Conservation (phyloP, 257 asterid genomes). For the Primulina eburnea region DNA sequence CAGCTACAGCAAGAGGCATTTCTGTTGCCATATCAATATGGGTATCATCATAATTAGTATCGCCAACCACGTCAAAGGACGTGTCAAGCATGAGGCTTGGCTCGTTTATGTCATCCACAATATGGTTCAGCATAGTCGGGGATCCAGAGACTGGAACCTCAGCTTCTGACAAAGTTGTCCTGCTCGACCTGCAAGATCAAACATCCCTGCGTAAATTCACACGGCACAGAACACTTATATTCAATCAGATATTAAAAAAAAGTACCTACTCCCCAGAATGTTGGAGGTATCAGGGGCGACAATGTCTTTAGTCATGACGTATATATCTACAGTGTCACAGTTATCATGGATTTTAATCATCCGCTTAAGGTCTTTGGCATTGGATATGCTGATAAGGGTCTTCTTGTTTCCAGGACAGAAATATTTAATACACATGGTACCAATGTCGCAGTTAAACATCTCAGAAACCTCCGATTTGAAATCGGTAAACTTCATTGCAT, state of each 20-base stretch:
- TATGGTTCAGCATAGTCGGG: constrained; percentile 48
- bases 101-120: constrained; percentile 62
- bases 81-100: constrained; percentile 55
- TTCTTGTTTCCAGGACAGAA: constrained; percentile 93
- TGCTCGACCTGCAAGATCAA: constrained; percentile 78
- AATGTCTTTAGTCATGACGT: constrained; percentile 67
- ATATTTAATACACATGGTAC: constrained; percentile 63
- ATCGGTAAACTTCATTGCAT: constrained; percentile 65
- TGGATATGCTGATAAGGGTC: constrained; percentile 86
- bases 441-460: constrained; percentile 69
- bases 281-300: constrained; percentile 70
- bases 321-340: constrained; percentile 71
- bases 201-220: constrained; percentile 29
- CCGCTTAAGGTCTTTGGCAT: constrained; percentile 85
- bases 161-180: constrained; percentile 83
- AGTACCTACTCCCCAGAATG: constrained; percentile 96
- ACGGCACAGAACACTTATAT: constrained; percentile 21
- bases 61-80: constrained; percentile 71
- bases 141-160: constrained; percentile 59
- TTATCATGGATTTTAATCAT: constrained; percentile 78
- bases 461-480: constrained; percentile 82
- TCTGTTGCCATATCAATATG: constrained; percentile 49
- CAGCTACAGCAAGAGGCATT: constrained; percentile 31
- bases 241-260: constrained; percentile 28
- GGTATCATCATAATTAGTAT: constrained; percentile 50